Percentiles rank a stretch among this genome's conserved stretches.
phyloP scores from a whole-genome alignment of 2,329 filamentous ascomycete genomes.

The Fusarium coffeatum region DNA sequence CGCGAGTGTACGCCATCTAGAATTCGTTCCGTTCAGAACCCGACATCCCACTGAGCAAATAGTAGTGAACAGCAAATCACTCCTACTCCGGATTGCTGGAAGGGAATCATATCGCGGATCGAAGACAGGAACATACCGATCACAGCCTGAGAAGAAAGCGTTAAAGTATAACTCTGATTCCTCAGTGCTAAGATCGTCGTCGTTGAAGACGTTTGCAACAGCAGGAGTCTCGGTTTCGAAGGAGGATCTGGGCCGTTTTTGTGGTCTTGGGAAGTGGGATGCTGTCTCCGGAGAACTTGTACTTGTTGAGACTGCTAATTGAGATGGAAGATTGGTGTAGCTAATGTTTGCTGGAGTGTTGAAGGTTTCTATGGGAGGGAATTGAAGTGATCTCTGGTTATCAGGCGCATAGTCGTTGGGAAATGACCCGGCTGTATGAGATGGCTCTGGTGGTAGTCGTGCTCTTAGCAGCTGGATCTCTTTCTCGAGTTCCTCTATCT shows the following conservation, averaged over 20 bases:
- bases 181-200: neutral
- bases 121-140: slow-evolving; percentile 18
- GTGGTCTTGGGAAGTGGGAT: neutral
- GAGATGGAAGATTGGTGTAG: neutral
- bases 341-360: rapidly evolving
- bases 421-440: rapidly evolving
- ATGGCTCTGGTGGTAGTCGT: neutral
- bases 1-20: slow-evolving; percentile 2
- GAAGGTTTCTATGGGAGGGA: rapidly evolving
- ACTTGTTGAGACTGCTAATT: neutral
- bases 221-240: slow-evolving; percentile 10
- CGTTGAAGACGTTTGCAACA: neutral
- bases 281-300: slow-evolving; percentile 2
- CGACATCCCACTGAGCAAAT: slow-evolving; percentile 24
- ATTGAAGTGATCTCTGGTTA: neutral
- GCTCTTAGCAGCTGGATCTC: slow-evolving; percentile 11
- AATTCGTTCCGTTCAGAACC: slow-evolving; percentile 6
- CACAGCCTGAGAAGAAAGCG: slow-evolving; percentile 19
- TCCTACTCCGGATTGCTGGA: neutral
- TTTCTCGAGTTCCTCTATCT: slow-evolving; percentile 15
- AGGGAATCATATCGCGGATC: neutral
- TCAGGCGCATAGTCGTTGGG: neutral
- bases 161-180: slow-evolving; percentile 17
- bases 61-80: slow-evolving; percentile 2
- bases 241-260: neutral